Percentiles rank a stretch among this genome's conserved stretches.
Evolutionary conservation across 345 rosid genomes (phyloP).

Genomic region (Rubroshorea leprosula): DNA sequence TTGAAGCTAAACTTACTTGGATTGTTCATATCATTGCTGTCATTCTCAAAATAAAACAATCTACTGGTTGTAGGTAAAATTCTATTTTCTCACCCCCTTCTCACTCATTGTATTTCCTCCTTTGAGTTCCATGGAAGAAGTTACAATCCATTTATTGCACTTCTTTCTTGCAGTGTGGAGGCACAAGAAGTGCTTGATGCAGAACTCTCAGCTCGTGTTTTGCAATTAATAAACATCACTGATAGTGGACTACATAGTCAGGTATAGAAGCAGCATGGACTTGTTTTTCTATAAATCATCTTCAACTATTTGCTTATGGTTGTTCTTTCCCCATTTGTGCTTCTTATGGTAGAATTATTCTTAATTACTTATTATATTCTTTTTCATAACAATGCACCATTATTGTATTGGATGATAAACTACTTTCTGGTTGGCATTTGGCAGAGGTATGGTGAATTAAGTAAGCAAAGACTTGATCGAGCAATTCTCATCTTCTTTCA

Average conservation of each 20-base stretch:
- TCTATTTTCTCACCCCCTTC: not conserved
- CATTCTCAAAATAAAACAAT: conserved; percentile 82
- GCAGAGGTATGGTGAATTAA: conserved; percentile 87
- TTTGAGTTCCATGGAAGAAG: not conserved
- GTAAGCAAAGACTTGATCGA: conserved; percentile 97
- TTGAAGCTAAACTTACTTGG: conserved; percentile 98
- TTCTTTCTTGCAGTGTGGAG: conserved; percentile 66
- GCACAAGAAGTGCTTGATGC: conserved; percentile 97
- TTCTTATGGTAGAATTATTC: not conserved
- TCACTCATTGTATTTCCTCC: not conserved
- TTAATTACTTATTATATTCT: not conserved
- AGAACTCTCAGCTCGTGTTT: conserved; percentile 96
- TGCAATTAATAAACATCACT: conserved; percentile 80
- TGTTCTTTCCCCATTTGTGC: not conserved
- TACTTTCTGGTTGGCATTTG: not conserved
- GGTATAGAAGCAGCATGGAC: conserved; percentile 35
- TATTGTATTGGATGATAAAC: not conserved
- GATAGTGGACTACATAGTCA: conserved; percentile 90
- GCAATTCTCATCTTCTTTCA: conserved; percentile 97
- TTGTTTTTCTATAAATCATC: not conserved
- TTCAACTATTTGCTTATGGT: not conserved
- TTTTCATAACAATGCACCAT: not conserved
- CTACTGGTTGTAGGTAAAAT: conserved; percentile 81
- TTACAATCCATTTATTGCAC: conserved; percentile 11
- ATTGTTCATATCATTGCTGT: conserved; percentile 93